Base-by-base conservation (phyloP, 805 yeast genomes). In the Lipomyces mesembrius region DNA sequence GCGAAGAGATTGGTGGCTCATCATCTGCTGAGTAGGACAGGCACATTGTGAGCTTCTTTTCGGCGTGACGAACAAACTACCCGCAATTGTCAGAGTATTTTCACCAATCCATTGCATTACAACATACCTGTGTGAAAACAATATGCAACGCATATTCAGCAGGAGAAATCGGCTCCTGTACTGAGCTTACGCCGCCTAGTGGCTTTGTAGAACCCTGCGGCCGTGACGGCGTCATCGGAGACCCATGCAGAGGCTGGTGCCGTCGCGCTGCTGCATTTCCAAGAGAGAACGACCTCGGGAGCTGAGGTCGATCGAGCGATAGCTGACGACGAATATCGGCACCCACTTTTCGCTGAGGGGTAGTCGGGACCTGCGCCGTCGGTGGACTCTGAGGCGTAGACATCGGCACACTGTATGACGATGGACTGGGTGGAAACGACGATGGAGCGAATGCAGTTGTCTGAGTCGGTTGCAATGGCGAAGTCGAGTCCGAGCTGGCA, bases 101-200 rank as follows among this genome's bases (percentile, higher is more conserved):
- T n/a, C 34, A 37, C 56, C 35, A 32, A 20, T 27, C 35, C 2
- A 32, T 43, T 35, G 25, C 25, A 14, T 29, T 3, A 22, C 14
- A 34, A 58, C 76, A 34, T 65, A 76, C 78, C 74, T 94, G 97
- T 2, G 98, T 92, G 76, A 96, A 96, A 53, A 96, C 83, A 32
- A 96, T 92, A 77, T 96, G 98, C 62, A 96, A 80, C 0, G 98
- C 95, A 76, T 95, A 95, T 74, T 93, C 98, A 0, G 94, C 88
- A 0, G 93, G 91, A 34, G 89, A 83, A 74, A 89, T 87, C 75
- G 84, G 81, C 66, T 88, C 91, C 0, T 46, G n/a, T 9, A 14
- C 39, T 37, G 14, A 37, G 39, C 14, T 11, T 12, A 59, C 58
- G 29, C 39, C 29, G 22, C 54, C 49, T 12, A 6, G 17, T 1